Evolutionary conservation across 768 basidiomycete genomes (phyloP), one percentile per base, ranked within the genome.

Genomic region (Baorangia bicolor): DNA sequence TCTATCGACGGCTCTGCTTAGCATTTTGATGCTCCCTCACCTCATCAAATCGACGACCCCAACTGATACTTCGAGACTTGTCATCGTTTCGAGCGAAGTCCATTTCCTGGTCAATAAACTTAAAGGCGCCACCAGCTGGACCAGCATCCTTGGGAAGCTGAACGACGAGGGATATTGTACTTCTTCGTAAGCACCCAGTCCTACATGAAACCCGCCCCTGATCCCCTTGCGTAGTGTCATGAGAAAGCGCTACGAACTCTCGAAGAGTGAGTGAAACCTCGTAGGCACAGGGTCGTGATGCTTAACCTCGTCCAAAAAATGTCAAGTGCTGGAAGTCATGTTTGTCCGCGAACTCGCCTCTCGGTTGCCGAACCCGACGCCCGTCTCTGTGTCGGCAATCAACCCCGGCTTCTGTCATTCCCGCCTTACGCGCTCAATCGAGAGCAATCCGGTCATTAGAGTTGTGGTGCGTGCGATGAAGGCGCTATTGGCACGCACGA

Each of bases 321-420:
- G 5, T 0, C 33, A 7, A 77, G 70, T 74, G 2, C 58, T 77
- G n/a, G 60, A 64, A 47, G 51, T 76, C 37, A 67, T 76, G 64
- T 75, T 77, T 52, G 58, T 67, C 9, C 69, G 69, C 20, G 73
- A 75, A 43, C 65, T 78, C 5, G 66, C 64, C 4, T 67, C 66
- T 13, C 75, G 69, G 34, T 60, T 74, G 14, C 65, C 69, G 8
- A 41, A 56, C 10, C 53, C 64, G 30, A 58, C 62, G 3, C 65
- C 71, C 1, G 56, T 77, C 31, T 61, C 70, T 4, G 62, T 74
- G 43, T 65, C 65, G 11, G 63, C 69, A 35, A 61, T 71, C 48
- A 66, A 72, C 45, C 76, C 77, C 2, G 75, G 76, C 5, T 68
- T 73, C 44, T 74, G 74, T 35, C 42, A 65, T 46, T 75, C 75